These are phyloP conservation scores for Cryptosporidium ryanae DNA, from an alignment of 169 alveolate genomes.

Conservation along the genomic window DNA sequence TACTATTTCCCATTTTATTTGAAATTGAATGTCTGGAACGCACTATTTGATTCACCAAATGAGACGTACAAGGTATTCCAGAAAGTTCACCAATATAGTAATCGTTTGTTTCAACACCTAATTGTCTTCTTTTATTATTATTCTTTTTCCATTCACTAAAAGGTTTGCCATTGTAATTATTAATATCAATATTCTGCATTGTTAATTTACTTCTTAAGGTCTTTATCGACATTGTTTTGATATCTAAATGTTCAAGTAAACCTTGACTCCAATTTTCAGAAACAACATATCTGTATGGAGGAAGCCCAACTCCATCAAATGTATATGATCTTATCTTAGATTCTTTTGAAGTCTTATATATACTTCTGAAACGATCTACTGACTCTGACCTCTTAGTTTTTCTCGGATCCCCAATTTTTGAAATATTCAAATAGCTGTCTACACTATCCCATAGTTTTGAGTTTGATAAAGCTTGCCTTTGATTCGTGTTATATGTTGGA, in stretches of 20 bases:
- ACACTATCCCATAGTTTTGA: slow-evolving; percentile 33
- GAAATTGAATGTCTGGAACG: slow-evolving; percentile 41
- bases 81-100: slow-evolving; percentile 68
- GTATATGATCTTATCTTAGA: slow-evolving; percentile 43
- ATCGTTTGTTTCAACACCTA: slow-evolving; percentile 56
- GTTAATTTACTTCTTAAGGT: slow-evolving; percentile 15
- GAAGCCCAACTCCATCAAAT: slow-evolving; percentile 64
- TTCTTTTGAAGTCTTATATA: slow-evolving; percentile 7
- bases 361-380: slow-evolving; percentile 43
- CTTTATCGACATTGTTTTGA: slow-evolving; percentile 19
- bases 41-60: slow-evolving; percentile 51
- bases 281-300: slow-evolving; percentile 66
- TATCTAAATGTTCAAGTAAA: slow-evolving; percentile 37
- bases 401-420: background rate
- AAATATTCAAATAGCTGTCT: background rate
- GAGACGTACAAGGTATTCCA: slow-evolving; percentile 73
- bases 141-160: slow-evolving; percentile 42
- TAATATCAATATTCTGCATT: background rate
- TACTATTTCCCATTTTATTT: background rate
- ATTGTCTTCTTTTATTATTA: slow-evolving; percentile 5
- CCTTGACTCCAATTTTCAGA: slow-evolving; percentile 70
- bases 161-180: slow-evolving; percentile 37
- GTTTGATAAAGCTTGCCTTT: background rate
- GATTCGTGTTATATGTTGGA: background rate
- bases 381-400: slow-evolving; percentile 23